Percentiles rank a stretch among this genome's conserved stretches.
phyloP scores from a whole-genome alignment of 495 filamentous ascomycete genomes.

The Neurospora sp. region DNA sequence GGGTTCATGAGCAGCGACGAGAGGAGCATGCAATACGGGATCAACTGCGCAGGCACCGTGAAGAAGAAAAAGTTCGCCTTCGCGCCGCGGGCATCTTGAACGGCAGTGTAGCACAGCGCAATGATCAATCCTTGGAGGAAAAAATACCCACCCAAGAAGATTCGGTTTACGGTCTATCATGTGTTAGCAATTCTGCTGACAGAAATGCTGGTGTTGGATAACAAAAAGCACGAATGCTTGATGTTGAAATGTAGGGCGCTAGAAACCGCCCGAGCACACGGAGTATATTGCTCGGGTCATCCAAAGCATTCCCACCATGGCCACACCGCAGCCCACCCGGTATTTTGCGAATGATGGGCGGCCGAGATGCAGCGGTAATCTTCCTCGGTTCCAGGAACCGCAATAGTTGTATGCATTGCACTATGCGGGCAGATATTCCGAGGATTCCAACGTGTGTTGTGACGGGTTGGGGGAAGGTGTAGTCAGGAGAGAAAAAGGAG shows the following conservation, averaged over 20 bases:
- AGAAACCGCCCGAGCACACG: slow-evolving; percentile 62
- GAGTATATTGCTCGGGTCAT: slow-evolving; percentile 58
- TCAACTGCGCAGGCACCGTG: slow-evolving; percentile 59
- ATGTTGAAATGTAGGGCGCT: slow-evolving; percentile 70
- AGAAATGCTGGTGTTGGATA: not conserved
- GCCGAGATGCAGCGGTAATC: slow-evolving; percentile 75
- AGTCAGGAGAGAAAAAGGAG: slow-evolving; percentile 2
- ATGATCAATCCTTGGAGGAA: slow-evolving; percentile 62
- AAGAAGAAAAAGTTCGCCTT: slow-evolving; percentile 65
- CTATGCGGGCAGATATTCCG: slow-evolving; percentile 94
- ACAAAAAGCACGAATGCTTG: slow-evolving; percentile 4
- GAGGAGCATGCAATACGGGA: slow-evolving; percentile 67
- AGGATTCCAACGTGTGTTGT: slow-evolving; percentile 39
- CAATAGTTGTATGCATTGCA: slow-evolving; percentile 56
- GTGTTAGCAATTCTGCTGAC: slow-evolving; percentile 10
- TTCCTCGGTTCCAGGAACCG: slow-evolving; percentile 98
- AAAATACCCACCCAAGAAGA: slow-evolving; percentile 35
- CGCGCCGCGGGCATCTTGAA: slow-evolving; percentile 67
- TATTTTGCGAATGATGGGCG: slow-evolving; percentile 72
- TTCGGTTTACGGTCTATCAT: slow-evolving; percentile 35
- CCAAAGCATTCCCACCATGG: slow-evolving; percentile 87
- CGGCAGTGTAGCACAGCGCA: slow-evolving; percentile 68
- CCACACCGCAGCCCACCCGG: slow-evolving; percentile 62
- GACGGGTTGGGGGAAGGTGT: not conserved
- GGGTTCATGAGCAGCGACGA: slow-evolving; percentile 49